Evolutionary conservation across 129 eudicot species (phyloP).

Genomic region (Artemisia tridentata): DNA sequence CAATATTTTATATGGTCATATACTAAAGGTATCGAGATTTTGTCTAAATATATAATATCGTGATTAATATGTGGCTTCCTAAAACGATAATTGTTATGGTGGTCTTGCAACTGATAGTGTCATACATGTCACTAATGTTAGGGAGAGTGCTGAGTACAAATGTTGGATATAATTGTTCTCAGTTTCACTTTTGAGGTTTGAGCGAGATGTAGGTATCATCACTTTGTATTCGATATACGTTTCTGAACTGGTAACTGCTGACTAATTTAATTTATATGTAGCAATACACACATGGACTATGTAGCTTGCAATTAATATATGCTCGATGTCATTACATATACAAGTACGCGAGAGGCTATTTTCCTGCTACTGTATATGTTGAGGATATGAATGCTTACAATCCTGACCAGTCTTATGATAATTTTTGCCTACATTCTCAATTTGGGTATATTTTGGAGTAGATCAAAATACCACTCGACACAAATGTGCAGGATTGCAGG

Average conservation of each 20-base stretch:
- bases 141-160: no score
- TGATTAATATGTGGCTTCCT: no score
- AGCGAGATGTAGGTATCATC: neutral
- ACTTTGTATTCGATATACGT: neutral
- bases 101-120: no score
- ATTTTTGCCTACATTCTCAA: neutral
- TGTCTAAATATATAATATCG: no score
- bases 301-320: slow-evolving; percentile 15
- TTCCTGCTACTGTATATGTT: slow-evolving; percentile 71
- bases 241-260: neutral
- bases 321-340: slow-evolving; percentile 62
- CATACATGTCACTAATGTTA: no score
- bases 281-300: neutral
- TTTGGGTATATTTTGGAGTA: neutral
- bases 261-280: neutral
- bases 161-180: no score
- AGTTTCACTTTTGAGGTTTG: no score
- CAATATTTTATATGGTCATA: no score
- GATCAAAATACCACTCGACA: no score
- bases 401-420: slow-evolving; percentile 84
- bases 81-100: no score
- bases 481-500: no score
- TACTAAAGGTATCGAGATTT: no score
- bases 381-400: slow-evolving; percentile 85
- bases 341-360: slow-evolving; percentile 73